A percentile compares a stretch with the other conserved stretches of the same genome.
These are phyloP conservation scores for Coprinopsis marcescibilis DNA, from an alignment of 768 basidiomycete genomes.

Conservation along the genomic window DNA sequence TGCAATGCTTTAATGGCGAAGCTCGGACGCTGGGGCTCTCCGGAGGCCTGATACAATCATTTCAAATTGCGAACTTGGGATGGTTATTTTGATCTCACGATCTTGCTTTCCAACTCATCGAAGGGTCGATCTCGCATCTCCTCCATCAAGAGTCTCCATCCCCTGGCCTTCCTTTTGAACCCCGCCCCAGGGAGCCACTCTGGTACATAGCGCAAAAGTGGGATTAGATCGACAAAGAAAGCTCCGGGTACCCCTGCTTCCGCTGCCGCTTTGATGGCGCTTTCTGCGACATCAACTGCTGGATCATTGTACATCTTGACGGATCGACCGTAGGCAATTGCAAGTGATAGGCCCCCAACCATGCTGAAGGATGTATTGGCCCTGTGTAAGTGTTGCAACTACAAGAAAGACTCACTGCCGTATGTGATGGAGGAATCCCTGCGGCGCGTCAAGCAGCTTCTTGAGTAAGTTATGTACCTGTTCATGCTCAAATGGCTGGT, in stretches of 20 bases:
- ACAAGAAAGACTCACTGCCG: slow-evolving; percentile 7
- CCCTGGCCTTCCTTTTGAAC: slow-evolving; percentile 42
- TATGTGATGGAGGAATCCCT: slow-evolving; percentile 5
- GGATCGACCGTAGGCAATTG: slow-evolving; percentile 45
- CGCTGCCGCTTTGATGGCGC: slow-evolving; percentile 27
- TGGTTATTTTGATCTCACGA: slow-evolving; percentile 17
- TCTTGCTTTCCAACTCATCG: slow-evolving; percentile 12
- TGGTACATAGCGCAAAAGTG: slow-evolving; percentile 35
- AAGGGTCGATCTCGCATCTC: slow-evolving; percentile 32
- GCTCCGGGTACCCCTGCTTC: slow-evolving; percentile 5
- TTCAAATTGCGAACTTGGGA: no score
- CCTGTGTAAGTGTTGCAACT: slow-evolving; percentile 20
- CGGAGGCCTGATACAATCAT: no score
- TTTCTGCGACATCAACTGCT: slow-evolving; percentile 33
- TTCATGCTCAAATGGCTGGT: slow-evolving; percentile 4
- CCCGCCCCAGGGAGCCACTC: slow-evolving; percentile 51
- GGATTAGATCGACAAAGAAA: slow-evolving; percentile 35
- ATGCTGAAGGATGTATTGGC: slow-evolving; percentile 30
- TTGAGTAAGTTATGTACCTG: slow-evolving; percentile 6
- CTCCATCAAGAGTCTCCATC: slow-evolving; percentile 31
- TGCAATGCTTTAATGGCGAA: no score
- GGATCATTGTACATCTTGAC: slow-evolving; percentile 35
- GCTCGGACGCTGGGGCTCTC: no score
- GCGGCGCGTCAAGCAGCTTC: slow-evolving; percentile 3
- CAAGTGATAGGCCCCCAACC: slow-evolving; percentile 45